phyloP scores from a whole-genome alignment of 345 rosid genomes.

The Acer saccharum region DNA sequence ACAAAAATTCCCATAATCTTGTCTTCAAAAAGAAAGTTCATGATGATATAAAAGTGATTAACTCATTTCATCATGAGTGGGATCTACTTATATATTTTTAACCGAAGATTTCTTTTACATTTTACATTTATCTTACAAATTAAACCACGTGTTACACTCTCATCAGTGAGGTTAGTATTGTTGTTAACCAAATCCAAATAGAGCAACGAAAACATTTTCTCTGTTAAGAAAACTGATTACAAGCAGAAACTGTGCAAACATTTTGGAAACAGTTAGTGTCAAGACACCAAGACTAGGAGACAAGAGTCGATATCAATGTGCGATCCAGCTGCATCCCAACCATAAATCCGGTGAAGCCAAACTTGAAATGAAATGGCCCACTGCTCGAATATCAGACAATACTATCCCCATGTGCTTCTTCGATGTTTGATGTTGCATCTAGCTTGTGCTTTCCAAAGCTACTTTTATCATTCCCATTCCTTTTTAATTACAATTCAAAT shows the following conservation, averaged over 20 bases:
- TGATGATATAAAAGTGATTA: no score
- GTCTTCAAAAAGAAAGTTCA: neutral
- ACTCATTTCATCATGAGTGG: no score
- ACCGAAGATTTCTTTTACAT: no score
- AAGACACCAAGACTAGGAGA: neutral
- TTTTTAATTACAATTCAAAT: neutral
- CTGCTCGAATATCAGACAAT: conserved; percentile 11
- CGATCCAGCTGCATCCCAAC: conserved; percentile 38
- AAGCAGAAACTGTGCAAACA: neutral
- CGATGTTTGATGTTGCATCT: no score
- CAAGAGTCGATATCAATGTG: conserved; percentile 9
- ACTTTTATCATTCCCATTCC: neutral
- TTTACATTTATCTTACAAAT: no score
- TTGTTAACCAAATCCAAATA: no score
- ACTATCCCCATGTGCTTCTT: conserved; percentile 27
- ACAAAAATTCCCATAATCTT: no score
- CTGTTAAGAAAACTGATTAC: neutral
- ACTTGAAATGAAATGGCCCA: conserved; percentile 14
- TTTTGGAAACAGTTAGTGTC: neutral
- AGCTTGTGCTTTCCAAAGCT: no score
- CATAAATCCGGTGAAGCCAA: conserved; percentile 20
- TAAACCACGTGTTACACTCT: no score
- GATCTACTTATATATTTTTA: no score
- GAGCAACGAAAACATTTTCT: neutral
- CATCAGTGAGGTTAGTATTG: no score